Conservation (phyloP, 345 rosid genomes). For the Isatis tinctoria region DNA sequence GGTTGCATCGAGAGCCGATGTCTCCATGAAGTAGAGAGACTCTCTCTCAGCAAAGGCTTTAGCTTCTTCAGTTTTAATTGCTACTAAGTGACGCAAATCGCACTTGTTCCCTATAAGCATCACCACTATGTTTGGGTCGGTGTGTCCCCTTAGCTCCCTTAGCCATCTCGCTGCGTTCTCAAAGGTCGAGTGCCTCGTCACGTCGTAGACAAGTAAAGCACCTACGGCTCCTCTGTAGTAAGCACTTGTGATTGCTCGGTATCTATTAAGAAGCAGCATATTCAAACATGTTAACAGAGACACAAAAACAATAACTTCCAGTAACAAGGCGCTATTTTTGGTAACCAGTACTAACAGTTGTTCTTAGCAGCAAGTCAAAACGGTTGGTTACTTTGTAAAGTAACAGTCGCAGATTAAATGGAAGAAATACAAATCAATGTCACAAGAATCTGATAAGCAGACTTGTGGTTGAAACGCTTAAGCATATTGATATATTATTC, state of each 20-base stretch:
- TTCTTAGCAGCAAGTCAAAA: not conserved
- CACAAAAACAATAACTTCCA: not conserved
- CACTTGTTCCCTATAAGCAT: conserved; percentile 72
- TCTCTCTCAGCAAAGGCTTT: conserved; percentile 55
- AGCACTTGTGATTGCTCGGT: conserved; percentile 66
- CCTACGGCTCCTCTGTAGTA: conserved; percentile 70
- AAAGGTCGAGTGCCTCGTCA: conserved; percentile 54
- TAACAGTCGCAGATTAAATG: no score
- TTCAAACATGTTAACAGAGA: not conserved
- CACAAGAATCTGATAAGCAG: no score
- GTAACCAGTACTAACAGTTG: not conserved
- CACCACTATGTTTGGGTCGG: conserved; percentile 56
- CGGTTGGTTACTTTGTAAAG: not conserved
- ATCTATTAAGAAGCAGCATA: conserved; percentile 28
- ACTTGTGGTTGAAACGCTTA: no score
- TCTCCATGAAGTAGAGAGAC: conserved; percentile 53
- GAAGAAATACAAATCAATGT: no score
- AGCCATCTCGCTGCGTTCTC: conserved; percentile 66
- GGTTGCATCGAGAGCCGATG: conserved; percentile 50
- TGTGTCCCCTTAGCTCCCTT: conserved; percentile 53
- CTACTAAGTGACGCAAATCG: conserved; percentile 56
- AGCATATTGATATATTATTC: no score
- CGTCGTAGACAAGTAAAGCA: conserved; percentile 56
- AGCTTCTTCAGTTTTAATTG: conserved; percentile 50
- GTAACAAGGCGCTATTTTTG: no score